phyloP scores from a whole-genome alignment of 441 rosid species.

The Omphalea diandra region DNA sequence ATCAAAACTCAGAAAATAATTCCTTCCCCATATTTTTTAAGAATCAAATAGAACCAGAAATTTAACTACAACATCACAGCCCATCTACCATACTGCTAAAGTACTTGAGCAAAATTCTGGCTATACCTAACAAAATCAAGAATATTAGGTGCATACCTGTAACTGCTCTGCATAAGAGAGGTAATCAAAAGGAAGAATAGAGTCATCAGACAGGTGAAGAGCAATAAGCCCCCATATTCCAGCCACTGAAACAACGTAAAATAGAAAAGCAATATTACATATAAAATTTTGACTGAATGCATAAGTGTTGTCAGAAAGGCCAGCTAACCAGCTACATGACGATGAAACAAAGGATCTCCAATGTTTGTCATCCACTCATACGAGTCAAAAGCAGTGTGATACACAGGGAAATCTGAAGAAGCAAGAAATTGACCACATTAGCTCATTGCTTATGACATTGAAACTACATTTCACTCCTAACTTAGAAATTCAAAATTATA shows the following conservation, averaged over 20 bases:
- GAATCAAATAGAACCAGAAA: neutral
- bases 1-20: neutral
- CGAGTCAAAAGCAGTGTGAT: constrained; percentile 90
- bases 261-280: neutral
- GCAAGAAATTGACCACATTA: constrained; percentile 8
- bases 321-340: constrained; percentile 81
- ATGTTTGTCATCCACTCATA: constrained; percentile 69
- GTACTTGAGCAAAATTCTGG: neutral
- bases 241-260: constrained; percentile 48
- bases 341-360: constrained; percentile 79
- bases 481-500: neutral
- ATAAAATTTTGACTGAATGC: neutral
- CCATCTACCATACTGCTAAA: neutral
- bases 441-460: neutral
- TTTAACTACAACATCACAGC: neutral
- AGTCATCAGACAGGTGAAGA: constrained; percentile 75
- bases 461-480: neutral
- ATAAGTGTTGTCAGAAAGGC: constrained; percentile 8
- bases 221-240: constrained; percentile 86
- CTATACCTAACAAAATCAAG: neutral
- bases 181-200: constrained; percentile 68
- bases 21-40: neutral
- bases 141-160: constrained; percentile 37
- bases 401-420: constrained; percentile 77
- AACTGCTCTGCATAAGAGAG: constrained; percentile 62